Base-by-base conservation (phyloP, 2,329 filamentous ascomycete genomes). In the Aspergillus flavus region DNA sequence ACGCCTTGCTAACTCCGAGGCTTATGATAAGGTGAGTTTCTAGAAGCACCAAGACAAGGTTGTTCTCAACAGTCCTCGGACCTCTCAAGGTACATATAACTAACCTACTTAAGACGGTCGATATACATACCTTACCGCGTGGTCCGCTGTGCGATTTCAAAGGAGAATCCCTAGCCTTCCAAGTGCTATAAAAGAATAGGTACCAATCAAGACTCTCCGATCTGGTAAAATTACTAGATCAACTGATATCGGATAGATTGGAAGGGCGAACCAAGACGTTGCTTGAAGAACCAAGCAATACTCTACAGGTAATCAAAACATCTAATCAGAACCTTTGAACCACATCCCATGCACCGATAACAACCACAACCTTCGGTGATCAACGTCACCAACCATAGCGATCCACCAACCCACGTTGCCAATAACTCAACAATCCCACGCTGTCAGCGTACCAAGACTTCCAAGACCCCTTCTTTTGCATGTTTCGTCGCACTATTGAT, bases 351-450 rank as follows among this genome's bases (percentile, higher is more conserved):
- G 16, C 32, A 16, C 52, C 52, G 52, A 55, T 55, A 55, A 55
- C 32, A 16, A 55, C 21, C 7, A 39, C 32, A 39, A 28, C 52
- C 21, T 39, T 53, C 21, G 3, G 36, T 59, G 59, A 61, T 64
- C 62, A 56, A 32, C 52, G 36, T 36, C 68, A 68, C 73, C 74
- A 76, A 76, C 74, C 74, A 76, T 71, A 69, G 52, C 63, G 21
- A 58, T 55, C 62, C 61, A 55, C 68, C 28, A 53, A 66, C 63
- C 65, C 74, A 75, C 73, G 73, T 75, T 76, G 45, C 41, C 52
- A 46, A 55, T 59, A 39, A n/a, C 58, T 41, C 30, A 46, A 39
- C 52, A 55, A n/a, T 34, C 46, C 28, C 23, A n/a, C n/a, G 30
- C 32, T 11, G 52, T 55, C 52, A 55, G 52, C 52, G 3, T 55